These are phyloP conservation scores for Aspergillus ruber DNA, from an alignment of 2,329 filamentous ascomycete genomes.

Conservation along the genomic window DNA sequence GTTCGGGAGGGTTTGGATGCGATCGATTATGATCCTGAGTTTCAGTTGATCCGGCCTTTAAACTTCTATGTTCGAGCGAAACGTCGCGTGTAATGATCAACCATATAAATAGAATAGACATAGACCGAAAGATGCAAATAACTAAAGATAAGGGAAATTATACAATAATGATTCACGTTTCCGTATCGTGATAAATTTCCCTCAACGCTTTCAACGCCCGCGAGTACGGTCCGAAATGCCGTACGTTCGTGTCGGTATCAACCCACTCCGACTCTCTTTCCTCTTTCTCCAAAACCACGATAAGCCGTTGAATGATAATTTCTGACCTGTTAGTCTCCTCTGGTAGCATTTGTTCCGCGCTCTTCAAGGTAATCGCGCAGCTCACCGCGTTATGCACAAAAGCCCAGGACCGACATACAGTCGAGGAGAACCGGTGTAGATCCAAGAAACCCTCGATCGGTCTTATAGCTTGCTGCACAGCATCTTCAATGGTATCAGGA, in stretches of 20 bases:
- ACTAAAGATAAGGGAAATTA: background rate
- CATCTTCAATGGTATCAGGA: background rate
- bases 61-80: conserved; percentile 15
- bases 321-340: background rate
- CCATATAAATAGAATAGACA: background rate
- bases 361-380: conserved; percentile 12
- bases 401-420: conserved; percentile 14
- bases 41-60: conserved; percentile 12
- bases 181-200: background rate
- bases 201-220: conserved; percentile 11
- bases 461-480: conserved; percentile 2
- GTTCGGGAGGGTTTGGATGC: conserved; percentile 41
- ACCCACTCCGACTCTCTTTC: conserved; percentile 12
- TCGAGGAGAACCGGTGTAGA: conserved; percentile 10
- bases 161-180: background rate
- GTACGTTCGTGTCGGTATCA: conserved; percentile 14
- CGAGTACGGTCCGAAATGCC: conserved; percentile 15
- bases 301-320: conserved; percentile 5
- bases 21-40: conserved; percentile 16
- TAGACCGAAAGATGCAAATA: too few species aligned
- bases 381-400: conserved; percentile 19
- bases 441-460: conserved; percentile 12
- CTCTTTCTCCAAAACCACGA: conserved; percentile 11
- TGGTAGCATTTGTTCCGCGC: background rate
- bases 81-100: conserved; percentile 24